Evolutionary conservation across 192 early-diverging fungal species (phyloP).

Genomic region (Coemansia sp.): DNA sequence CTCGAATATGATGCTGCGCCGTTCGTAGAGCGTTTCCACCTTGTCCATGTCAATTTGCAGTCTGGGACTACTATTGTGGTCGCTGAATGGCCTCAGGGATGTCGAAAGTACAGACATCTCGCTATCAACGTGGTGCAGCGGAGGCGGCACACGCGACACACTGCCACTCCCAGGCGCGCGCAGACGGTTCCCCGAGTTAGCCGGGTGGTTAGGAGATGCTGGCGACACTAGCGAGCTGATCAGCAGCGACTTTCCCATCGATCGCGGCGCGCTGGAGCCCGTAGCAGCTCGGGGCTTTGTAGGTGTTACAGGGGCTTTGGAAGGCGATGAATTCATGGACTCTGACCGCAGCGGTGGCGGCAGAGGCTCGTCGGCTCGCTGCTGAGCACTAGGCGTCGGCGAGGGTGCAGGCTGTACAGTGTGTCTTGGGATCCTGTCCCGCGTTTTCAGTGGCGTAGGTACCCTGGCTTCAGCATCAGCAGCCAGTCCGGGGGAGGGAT

Average conservation of each 20-base stretch:
- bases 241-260: not conserved
- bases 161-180: not conserved
- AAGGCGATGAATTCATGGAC: slow-evolving; percentile 17
- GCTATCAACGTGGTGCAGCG: not conserved
- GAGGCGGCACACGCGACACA: not conserved
- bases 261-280: not conserved
- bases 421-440: slow-evolving; percentile 40
- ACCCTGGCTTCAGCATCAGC: not conserved
- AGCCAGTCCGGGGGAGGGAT: not conserved
- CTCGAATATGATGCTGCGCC: slow-evolving; percentile 50
- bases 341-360: slow-evolving; percentile 33
- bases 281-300: slow-evolving; percentile 3
- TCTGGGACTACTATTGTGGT: slow-evolving; percentile 37
- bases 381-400: not conserved
- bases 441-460: slow-evolving; percentile 31
- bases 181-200: not conserved
- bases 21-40: slow-evolving; percentile 41
- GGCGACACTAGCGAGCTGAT: slow-evolving; percentile 23
- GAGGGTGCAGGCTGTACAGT: slow-evolving; percentile 6
- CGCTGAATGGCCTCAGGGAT: slow-evolving; percentile 33
- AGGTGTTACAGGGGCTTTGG: slow-evolving; percentile 33
- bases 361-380: not conserved
- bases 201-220: slow-evolving; percentile 14
- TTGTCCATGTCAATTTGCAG: slow-evolving; percentile 51
- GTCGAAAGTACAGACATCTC: slow-evolving; percentile 7